Evolutionary conservation across 1,284 basidiomycete species (phyloP).

Genomic region (Leccinum colubrinum): DNA sequence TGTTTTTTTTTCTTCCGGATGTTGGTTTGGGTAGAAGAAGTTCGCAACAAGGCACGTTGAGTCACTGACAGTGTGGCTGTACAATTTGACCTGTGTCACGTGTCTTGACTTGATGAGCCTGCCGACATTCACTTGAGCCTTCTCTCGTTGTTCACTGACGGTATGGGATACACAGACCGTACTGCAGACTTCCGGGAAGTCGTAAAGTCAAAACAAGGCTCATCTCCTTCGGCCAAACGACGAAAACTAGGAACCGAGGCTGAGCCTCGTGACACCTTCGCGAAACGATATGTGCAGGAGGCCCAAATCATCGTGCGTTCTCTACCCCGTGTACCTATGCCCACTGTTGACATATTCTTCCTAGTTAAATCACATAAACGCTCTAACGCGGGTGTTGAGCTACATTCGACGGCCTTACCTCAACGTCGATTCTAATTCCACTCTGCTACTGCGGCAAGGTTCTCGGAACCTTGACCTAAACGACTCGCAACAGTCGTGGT

Average conservation of each 20-base stretch:
- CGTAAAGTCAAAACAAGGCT: slow-evolving; percentile 46
- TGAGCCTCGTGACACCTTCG: slow-evolving; percentile 43
- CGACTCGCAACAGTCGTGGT: slow-evolving; percentile 55
- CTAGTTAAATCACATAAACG: slow-evolving; percentile 71
- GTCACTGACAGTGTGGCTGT: neutral
- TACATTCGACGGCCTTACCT: slow-evolving; percentile 77
- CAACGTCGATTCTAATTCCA: slow-evolving; percentile 61
- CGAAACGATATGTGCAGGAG: slow-evolving; percentile 68
- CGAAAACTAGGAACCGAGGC: slow-evolving; percentile 42
- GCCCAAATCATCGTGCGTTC: slow-evolving; percentile 69
- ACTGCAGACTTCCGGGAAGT: slow-evolving; percentile 60
- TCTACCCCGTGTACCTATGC: neutral
- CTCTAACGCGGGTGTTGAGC: slow-evolving; percentile 66
- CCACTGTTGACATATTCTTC: slow-evolving; percentile 5
- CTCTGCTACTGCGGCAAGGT: slow-evolving; percentile 48
- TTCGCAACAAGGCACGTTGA: neutral
- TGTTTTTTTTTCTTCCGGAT: neutral
- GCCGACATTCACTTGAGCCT: neutral
- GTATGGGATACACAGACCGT: slow-evolving; percentile 52
- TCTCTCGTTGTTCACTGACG: neutral
- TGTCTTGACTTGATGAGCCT: slow-evolving; percentile 12
- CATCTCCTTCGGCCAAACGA: slow-evolving; percentile 47
- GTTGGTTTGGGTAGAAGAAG: neutral
- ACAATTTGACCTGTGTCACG: slow-evolving; percentile 18
- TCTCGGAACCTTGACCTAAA: slow-evolving; percentile 56